These are phyloP conservation scores for Cenchrus fungigraminus DNA, from an alignment of 176 grass and related monocot genomes.

Conservation along the genomic window DNA sequence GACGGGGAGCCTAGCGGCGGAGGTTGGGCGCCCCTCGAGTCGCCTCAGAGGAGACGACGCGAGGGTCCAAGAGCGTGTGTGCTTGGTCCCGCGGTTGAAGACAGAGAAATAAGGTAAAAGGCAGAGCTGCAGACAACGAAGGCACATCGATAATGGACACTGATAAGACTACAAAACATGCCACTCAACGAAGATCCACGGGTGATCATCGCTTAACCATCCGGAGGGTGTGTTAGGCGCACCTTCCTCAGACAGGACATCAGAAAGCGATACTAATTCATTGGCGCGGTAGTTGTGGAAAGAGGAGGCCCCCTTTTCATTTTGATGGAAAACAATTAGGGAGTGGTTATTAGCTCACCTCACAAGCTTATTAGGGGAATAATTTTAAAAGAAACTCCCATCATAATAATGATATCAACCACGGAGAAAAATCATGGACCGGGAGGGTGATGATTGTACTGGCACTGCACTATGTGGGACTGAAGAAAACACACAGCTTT, in stretches of 20 bases:
- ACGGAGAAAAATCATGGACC: conserved; percentile 10
- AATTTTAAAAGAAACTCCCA: not conserved
- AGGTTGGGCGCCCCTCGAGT: too few relatives aligned
- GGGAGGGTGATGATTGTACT: conserved; percentile 3
- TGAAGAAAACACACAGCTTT: too few relatives aligned
- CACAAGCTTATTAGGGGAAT: not conserved
- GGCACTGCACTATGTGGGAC: not conserved
- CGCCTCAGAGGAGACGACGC: too few relatives aligned
- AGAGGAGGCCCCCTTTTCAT: not conserved
- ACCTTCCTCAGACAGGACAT: conserved; percentile 51
- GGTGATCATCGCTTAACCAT: conserved; percentile 14
- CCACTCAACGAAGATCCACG: conserved; percentile 8
- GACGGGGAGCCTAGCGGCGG: too few relatives aligned
- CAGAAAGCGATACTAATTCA: conserved; percentile 17
- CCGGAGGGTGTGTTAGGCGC: conserved; percentile 46
- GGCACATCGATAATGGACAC: not conserved
- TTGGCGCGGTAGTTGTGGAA: conserved; percentile 46
- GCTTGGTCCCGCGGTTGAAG: not conserved
- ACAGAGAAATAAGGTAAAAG: not conserved
- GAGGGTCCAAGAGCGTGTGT: too few relatives aligned
- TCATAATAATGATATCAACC: conserved; percentile 2
- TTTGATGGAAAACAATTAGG: not conserved
- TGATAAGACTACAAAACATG: not conserved
- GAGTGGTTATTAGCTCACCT: not conserved
- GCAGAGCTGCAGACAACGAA: not conserved